Evolutionary conservation across 1,139 yeast species (phyloP).

Genomic region (Diutina pseudorugosa): DNA sequence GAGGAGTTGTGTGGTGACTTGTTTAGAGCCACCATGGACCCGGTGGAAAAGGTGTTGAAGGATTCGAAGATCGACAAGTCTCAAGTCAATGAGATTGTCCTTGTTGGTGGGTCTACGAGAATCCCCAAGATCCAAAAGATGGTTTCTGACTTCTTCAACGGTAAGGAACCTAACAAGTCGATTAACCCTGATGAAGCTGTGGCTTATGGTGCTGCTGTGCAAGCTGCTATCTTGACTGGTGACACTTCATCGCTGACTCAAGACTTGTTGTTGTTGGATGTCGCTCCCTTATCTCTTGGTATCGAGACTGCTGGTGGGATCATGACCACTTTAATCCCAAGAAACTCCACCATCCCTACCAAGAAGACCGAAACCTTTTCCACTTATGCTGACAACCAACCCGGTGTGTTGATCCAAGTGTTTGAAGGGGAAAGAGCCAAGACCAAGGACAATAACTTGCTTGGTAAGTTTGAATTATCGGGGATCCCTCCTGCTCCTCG

Average conservation of each 20-base stretch:
- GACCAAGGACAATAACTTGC: conserved; percentile 5
- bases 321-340: conserved; percentile 4
- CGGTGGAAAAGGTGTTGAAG: conserved; percentile 84
- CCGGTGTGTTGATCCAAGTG: conserved; percentile 5
- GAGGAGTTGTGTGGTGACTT: conserved; percentile 84
- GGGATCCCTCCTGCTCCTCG: conserved; percentile 5
- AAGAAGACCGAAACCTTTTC: conserved; percentile 5
- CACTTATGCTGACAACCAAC: conserved; percentile 5
- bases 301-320: conserved; percentile 5
- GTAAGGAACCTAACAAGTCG: conserved; percentile 91
- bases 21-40: conserved; percentile 82
- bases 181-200: conserved; percentile 79
- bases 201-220: conserved; percentile 49
- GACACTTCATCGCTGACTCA: conserved; percentile 16
- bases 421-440: conserved; percentile 4
- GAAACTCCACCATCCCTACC: conserved; percentile 5
- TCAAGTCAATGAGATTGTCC: conserved; percentile 82
- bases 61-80: conserved; percentile 78
- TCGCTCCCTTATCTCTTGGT: conserved; percentile 5
- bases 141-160: conserved; percentile 76
- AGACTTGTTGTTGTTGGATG: conserved; percentile 5
- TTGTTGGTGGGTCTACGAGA: conserved; percentile 97
- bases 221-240: conserved; percentile 92
- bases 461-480: conserved; percentile 4
- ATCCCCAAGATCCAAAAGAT: conserved; percentile 94